Evolutionary conservation across 306 rosid genomes (phyloP), one percentile per base, ranked within the genome.

Genomic region (Trifolium pratense): DNA sequence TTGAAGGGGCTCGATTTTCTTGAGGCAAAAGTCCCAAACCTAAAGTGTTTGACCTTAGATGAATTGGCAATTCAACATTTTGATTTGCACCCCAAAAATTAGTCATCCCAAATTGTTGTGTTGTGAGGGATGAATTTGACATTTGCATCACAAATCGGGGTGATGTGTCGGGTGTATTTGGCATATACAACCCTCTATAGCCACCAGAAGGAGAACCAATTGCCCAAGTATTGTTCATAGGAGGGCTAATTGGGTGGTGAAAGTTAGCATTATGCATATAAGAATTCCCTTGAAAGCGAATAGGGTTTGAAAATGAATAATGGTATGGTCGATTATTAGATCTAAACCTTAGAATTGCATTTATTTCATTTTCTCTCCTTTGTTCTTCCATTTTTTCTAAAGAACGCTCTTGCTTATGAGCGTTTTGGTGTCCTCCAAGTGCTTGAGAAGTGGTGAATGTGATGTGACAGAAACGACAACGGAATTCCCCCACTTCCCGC

Each of bases 351-450:
- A 23, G 32, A 13, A 5, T 1, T 52, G 12, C 10, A 23, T 26
- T 26, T 26, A 26, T 26, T 26, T 26, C 3, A 26, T 56, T 13
- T 10, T 58, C 39, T 37, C 15, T 23, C 8, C 3, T 64, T 75
- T 2, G 56, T 45, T 1, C 13, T 52, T 52, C 58, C 58, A 21
- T n/a, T 15, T 58, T 81, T 2, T 42, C 21, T 2, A 79, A 69
- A 2, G 75, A 78, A 8, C 96, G 68, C 70, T 90, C 96, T 0
- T 82, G 77, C 55, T 69, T 88, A 71, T 90, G 96, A 5, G 91
- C 93, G 26, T 90, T 90, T 25, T 90, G 96, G 70, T 90, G 96
- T 45, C 96, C 96, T 0, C 96, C 96, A 0, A 90, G 79, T 1
- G 91, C 93, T 53, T 90, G 93, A 4, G 90, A 82, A 36, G 73